phyloP scores from a whole-genome alignment of 2,329 filamentous ascomycete species.

The Botrytis tulipae region DNA sequence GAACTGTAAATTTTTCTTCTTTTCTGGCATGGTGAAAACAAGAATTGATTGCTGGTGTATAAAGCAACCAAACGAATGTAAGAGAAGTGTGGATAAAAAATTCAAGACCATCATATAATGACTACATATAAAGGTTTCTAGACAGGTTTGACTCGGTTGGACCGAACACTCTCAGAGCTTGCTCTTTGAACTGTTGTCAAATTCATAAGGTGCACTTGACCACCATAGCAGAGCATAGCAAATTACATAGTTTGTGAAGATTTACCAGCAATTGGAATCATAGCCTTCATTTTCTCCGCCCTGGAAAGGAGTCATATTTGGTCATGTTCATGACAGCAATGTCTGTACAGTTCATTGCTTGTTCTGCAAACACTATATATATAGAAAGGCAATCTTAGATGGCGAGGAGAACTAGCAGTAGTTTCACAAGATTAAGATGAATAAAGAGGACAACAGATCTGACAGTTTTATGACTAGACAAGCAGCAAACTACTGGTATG shows the following conservation, averaged over 20 bases:
- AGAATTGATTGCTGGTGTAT: neutral
- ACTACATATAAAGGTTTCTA: conserved; percentile 8
- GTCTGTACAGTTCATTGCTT: neutral
- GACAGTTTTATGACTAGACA: neutral
- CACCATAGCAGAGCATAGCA: neutral
- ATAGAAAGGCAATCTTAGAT: conserved; percentile 6
- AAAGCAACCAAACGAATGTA: neutral
- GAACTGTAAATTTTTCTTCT: conserved; percentile 26
- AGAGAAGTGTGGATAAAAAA: neutral
- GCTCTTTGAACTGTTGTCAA: neutral
- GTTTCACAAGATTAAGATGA: neutral
- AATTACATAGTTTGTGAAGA: neutral
- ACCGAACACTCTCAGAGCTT: neutral
- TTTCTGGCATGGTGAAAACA: conserved; percentile 3
- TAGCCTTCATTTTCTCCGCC: neutral
- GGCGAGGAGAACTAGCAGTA: too few relatives aligned
- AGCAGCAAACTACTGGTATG: conserved; percentile 3
- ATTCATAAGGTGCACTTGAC: neutral
- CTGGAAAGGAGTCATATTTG: neutral
- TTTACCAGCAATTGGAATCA: neutral
- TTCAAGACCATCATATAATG: neutral
- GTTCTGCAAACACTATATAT: neutral
- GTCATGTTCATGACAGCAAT: neutral
- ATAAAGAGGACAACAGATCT: neutral
- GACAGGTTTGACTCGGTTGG: neutral